Evolutionary conservation across 495 filamentous ascomycete species (phyloP).

Genomic region (Parachaetomium inaequale): DNA sequence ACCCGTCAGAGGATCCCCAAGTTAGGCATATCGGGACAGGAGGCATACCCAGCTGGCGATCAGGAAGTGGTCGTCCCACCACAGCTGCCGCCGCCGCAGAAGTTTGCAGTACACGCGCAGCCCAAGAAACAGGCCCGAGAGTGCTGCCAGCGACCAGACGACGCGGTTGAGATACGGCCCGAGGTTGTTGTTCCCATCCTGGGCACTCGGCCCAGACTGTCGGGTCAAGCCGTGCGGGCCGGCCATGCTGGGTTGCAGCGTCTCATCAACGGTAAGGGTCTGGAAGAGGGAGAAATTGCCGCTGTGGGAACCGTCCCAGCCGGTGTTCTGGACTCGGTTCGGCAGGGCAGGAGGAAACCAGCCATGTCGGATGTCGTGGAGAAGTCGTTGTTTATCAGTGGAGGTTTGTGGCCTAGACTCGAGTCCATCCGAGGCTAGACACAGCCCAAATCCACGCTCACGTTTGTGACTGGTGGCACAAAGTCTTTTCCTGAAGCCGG

Average conservation of each 20-base stretch:
- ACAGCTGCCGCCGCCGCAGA: slow-evolving; percentile 21
- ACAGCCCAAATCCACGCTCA: too few relatives aligned
- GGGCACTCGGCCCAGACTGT: not conserved
- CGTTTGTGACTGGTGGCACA: too few relatives aligned
- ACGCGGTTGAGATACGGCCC: slow-evolving; percentile 10
- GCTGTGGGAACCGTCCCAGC: not conserved
- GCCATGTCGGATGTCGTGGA: not conserved
- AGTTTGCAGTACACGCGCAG: slow-evolving; percentile 34
- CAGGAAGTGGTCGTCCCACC: slow-evolving; percentile 34
- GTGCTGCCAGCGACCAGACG: slow-evolving; percentile 8
- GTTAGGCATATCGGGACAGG: not conserved
- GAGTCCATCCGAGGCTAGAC: too few relatives aligned
- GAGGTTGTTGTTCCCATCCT: not conserved
- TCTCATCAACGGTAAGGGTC: not conserved
- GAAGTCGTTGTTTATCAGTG: not conserved
- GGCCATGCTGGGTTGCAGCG: not conserved
- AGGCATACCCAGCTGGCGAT: slow-evolving; percentile 26
- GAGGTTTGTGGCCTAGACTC: too few relatives aligned
- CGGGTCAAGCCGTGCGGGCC: not conserved
- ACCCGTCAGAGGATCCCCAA: not conserved
- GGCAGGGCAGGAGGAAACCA: not conserved
- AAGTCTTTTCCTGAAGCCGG: not conserved
- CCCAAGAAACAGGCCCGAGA: slow-evolving; percentile 24
- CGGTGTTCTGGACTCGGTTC: not conserved
- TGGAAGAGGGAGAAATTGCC: not conserved